A percentile compares a stretch with the other conserved stretches of the same genome.
Evolutionary conservation across 2,329 filamentous ascomycete species (phyloP).

Genomic region (Fusarium compactum): DNA sequence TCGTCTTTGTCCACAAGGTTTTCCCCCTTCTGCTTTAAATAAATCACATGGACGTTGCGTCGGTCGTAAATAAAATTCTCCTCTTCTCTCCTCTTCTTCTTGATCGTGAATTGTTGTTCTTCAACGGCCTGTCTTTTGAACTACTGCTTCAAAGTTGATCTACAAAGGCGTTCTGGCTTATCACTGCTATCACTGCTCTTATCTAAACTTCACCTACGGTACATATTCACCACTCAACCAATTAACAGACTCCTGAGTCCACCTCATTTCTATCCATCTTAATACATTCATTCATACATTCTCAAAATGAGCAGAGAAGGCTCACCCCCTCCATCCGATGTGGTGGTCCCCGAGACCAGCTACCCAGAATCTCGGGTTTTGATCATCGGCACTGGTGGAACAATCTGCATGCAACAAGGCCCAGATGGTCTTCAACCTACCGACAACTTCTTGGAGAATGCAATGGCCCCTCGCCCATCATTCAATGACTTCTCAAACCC

Average conservation of each 20-base stretch:
- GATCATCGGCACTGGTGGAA: slow-evolving; percentile 90
- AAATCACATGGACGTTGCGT: slow-evolving; percentile 29
- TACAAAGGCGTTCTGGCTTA: not conserved
- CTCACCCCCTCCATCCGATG: slow-evolving; percentile 22
- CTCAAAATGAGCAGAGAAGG: slow-evolving; percentile 26
- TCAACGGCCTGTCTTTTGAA: not conserved
- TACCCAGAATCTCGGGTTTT: slow-evolving; percentile 83
- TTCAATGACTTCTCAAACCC: slow-evolving; percentile 77
- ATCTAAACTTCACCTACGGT: slow-evolving; percentile 11
- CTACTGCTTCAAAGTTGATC: not conserved
- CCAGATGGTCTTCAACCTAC: slow-evolving; percentile 84
- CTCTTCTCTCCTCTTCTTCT: slow-evolving; percentile 15
- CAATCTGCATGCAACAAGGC: slow-evolving; percentile 91
- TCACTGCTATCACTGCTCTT: slow-evolving; percentile 27
- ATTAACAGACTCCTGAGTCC: not conserved
- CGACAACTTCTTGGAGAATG: slow-evolving; percentile 82
- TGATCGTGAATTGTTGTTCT: not conserved
- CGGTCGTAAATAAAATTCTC: slow-evolving; percentile 30
- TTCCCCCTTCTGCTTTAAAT: slow-evolving; percentile 13
- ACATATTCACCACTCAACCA: not conserved
- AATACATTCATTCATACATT: not conserved
- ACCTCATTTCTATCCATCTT: not conserved
- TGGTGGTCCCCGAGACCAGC: slow-evolving; percentile 42
- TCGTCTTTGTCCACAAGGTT: slow-evolving; percentile 43
- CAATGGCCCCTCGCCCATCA: slow-evolving; percentile 82